Evolutionary conservation across 2,329 filamentous ascomycete genomes (phyloP), one percentile per base, ranked within the genome.

Genomic region (Colletotrichum camelliae): DNA sequence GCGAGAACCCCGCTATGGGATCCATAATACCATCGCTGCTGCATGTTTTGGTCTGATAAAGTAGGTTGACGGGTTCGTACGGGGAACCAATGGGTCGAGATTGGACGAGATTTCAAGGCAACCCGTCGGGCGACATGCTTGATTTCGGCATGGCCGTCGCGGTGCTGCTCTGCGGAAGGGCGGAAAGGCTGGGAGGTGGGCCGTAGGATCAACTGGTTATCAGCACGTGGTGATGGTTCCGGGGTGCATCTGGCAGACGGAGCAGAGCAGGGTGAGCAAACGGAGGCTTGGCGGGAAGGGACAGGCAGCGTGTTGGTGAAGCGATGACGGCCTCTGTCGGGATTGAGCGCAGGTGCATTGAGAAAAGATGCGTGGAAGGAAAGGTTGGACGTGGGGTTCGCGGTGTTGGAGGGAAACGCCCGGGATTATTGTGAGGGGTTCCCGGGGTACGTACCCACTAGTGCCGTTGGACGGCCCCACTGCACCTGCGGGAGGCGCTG

Each of bases 71-170:
- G 35, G 24, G 33, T 57, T 39, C 39, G n/a, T 18, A 27, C 24
- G 18, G 70, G 33, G 29, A 24, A 48, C 18, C 65, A 57, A 35
- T 21, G 29, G 43, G 27, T 24, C 13, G 33, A 37, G 33, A 64
- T 57, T 58, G 71, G 71, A 67, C 7, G 27, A 33, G 43, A n/a
- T 21, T 33, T 27, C 43, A 15, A 58, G 29, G 57, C 31, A 16
- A 13, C 13, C 9, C n/a, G 35, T 73, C 73, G 70, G 73, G n/a
- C 70, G 24, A 64, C 29, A 75, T 68, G 70, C 70, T 73, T 75
- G 70, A 37, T 66, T 69, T 73, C 64, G 74, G 74, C 31, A 69
- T 73, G 43, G 64, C 70, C 70, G 70, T 37, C 10, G 27, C 33
- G 37, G 29, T 5, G 8, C 29, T 39, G 31, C n/a, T n/a, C n/a